Percentiles rank a stretch among this genome's conserved stretches.
These are phyloP conservation scores for Takashimella tepidaria DNA, from an alignment of 1,284 basidiomycete species.

Conservation along the genomic window DNA sequence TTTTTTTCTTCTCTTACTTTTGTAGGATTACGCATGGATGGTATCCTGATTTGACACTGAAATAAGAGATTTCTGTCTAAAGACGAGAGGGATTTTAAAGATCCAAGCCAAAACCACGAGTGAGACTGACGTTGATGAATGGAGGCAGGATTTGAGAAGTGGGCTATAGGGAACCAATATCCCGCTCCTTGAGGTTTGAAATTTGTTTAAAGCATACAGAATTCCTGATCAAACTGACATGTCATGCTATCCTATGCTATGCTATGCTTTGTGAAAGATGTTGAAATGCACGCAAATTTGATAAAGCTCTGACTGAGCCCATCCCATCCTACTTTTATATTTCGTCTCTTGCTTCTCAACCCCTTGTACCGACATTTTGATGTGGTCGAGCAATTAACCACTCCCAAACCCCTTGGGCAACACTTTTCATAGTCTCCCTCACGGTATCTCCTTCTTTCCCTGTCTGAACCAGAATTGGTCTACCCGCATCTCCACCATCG, in stretches of 20 bases:
- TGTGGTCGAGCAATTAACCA: constrained; percentile 23
- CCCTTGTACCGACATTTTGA: constrained; percentile 17
- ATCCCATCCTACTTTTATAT: too few relatives aligned
- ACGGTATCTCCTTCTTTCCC: constrained; percentile 33
- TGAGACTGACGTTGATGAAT: too few relatives aligned
- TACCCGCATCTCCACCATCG: constrained; percentile 66
- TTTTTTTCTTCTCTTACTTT: too few relatives aligned
- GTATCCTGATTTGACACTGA: neutral
- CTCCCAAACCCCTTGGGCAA: constrained; percentile 39
- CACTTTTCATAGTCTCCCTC: constrained; percentile 30
- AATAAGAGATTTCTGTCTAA: neutral
- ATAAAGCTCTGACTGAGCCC: too few relatives aligned
- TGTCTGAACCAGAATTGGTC: constrained; percentile 50
- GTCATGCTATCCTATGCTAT: neutral
- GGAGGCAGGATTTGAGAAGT: too few relatives aligned
- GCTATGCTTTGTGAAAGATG: constrained; percentile 21
- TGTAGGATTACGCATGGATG: neutral
- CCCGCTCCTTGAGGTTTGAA: too few relatives aligned
- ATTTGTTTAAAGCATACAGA: neutral
- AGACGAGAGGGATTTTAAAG: too few relatives aligned
- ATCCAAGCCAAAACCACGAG: too few relatives aligned
- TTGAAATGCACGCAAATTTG: constrained; percentile 14
- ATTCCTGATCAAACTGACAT: neutral
- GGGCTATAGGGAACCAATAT: too few relatives aligned
- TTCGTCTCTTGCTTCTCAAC: constrained; percentile 15